Percentiles rank a stretch among this genome's conserved stretches.
Conservation (phyloP, 208 protist species). For the Angomonas ambiguus region DNA sequence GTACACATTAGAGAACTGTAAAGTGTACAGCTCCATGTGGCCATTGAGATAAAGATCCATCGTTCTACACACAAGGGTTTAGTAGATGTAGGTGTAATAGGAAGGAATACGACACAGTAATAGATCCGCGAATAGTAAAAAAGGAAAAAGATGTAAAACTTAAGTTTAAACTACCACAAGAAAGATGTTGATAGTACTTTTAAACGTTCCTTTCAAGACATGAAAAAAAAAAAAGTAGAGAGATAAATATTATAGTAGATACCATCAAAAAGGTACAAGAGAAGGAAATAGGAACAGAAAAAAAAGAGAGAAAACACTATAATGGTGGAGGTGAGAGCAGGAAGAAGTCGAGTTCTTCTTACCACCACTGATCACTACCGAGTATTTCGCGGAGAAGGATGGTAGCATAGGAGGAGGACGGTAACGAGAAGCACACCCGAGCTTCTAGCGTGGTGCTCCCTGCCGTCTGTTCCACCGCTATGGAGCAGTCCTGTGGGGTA, state of each 20-base stretch:
- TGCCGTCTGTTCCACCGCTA: background rate
- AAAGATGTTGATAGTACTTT: no score
- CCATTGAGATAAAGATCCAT: background rate
- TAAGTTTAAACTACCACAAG: no score
- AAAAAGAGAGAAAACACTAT: no score
- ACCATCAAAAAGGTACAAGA: background rate
- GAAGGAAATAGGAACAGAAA: background rate
- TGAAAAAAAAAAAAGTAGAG: constrained; percentile 7
- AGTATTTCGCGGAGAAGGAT: constrained; percentile 74
- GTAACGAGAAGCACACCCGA: constrained; percentile 51
- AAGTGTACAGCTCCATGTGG: background rate
- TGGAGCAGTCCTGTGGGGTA: constrained; percentile 9
- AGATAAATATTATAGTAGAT: background rate
- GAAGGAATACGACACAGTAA: no score
- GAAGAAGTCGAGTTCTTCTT: background rate
- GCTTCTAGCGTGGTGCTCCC: constrained; percentile 1
- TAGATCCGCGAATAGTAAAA: background rate
- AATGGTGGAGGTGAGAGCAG: background rate
- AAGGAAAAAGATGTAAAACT: constrained; percentile 8
- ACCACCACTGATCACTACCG: constrained; percentile 62
- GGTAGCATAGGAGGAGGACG: constrained; percentile 82
- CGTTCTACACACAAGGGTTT: no score
- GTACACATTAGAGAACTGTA: constrained; percentile 4
- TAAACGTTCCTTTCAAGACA: no score
- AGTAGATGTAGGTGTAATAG: no score